Percentiles rank a stretch among this genome's conserved stretches.
These are phyloP conservation scores for Coleophoma eucalyptorum DNA, from an alignment of 2,329 filamentous ascomycete species.

Conservation along the genomic window DNA sequence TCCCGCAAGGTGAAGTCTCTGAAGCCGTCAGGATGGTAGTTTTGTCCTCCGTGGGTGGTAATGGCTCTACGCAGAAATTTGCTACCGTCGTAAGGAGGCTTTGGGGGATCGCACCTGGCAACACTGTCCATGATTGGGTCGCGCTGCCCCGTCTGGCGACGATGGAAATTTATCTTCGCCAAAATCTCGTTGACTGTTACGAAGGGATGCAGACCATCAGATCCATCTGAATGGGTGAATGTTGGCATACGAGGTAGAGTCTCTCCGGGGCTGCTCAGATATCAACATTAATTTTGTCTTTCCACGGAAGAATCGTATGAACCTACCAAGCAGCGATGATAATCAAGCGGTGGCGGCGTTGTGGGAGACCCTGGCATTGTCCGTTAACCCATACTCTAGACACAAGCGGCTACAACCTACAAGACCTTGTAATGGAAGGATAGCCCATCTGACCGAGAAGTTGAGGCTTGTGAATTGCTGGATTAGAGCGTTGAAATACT, in stretches of 20 bases:
- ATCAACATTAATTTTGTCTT: neutral
- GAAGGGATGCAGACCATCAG: constrained; percentile 32
- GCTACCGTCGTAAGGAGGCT: constrained; percentile 40
- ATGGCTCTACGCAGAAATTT: constrained; percentile 52
- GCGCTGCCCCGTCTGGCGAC: neutral
- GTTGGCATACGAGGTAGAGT: constrained; percentile 60
- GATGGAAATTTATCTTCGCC: neutral
- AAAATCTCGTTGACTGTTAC: constrained; percentile 37
- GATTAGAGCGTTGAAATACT: constrained; percentile 57
- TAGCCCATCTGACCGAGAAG: constrained; percentile 68
- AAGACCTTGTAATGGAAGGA: constrained; percentile 39
- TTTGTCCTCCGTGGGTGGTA: constrained; percentile 58
- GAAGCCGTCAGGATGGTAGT: constrained; percentile 62
- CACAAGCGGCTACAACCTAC: too few relatives aligned
- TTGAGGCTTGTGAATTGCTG: constrained; percentile 58
- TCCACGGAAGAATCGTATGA: neutral
- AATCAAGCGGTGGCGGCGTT: constrained; percentile 38
- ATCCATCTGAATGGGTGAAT: constrained; percentile 50
- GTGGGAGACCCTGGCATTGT: constrained; percentile 19
- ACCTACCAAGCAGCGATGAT: constrained; percentile 46
- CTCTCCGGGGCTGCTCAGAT: constrained; percentile 58
- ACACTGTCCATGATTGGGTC: constrained; percentile 36
- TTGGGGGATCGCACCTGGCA: neutral
- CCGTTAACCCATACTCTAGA: too few relatives aligned
- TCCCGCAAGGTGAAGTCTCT: constrained; percentile 66